Conservation (phyloP, 2,329 filamentous ascomycete genomes). For the Penicillium sp. region DNA sequence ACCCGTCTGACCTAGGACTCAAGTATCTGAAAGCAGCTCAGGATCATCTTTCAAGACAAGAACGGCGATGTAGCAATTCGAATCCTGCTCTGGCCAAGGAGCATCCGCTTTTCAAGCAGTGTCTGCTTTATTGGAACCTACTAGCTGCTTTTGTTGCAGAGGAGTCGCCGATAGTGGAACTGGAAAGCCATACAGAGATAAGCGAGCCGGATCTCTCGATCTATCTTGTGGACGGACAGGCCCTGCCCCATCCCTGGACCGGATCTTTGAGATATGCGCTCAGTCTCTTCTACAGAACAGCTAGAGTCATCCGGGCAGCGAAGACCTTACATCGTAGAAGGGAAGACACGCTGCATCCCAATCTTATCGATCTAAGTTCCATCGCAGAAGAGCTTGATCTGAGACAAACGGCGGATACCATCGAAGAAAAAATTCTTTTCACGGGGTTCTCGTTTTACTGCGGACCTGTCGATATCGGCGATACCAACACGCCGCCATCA, state of each 20-base stretch:
- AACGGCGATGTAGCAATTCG: conserved; percentile 16
- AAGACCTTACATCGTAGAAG: conserved; percentile 16
- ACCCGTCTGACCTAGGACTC: conserved; percentile 21
- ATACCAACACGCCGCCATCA: conserved; percentile 23
- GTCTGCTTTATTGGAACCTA: conserved; percentile 25
- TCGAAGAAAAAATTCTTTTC: conserved; percentile 23
- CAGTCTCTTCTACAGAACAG: conserved; percentile 20
- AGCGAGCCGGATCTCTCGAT: conserved; percentile 18
- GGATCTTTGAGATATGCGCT: conserved; percentile 22
- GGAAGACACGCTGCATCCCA: conserved; percentile 10
- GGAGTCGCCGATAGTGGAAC: conserved; percentile 19
- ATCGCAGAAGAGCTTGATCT: conserved; percentile 21
- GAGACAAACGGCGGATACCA: conserved; percentile 18
- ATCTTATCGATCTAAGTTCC: conserved; percentile 18
- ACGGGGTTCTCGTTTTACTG: conserved; percentile 23
- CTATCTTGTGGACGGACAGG: conserved; percentile 24
- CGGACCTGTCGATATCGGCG: conserved; percentile 24
- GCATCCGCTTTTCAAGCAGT: conserved; percentile 25
- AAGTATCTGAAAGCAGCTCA: conserved; percentile 24
- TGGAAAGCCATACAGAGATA: conserved; percentile 15
- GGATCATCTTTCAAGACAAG: conserved; percentile 19
- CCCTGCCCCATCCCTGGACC: conserved; percentile 24
- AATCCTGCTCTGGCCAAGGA: conserved; percentile 21
- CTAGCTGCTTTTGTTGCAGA: conserved; percentile 24
- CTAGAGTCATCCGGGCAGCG: conserved; percentile 17